These are phyloP conservation scores for Candida sanyaensis DNA, from an alignment of 1,139 yeast genomes.

Conservation along the genomic window DNA sequence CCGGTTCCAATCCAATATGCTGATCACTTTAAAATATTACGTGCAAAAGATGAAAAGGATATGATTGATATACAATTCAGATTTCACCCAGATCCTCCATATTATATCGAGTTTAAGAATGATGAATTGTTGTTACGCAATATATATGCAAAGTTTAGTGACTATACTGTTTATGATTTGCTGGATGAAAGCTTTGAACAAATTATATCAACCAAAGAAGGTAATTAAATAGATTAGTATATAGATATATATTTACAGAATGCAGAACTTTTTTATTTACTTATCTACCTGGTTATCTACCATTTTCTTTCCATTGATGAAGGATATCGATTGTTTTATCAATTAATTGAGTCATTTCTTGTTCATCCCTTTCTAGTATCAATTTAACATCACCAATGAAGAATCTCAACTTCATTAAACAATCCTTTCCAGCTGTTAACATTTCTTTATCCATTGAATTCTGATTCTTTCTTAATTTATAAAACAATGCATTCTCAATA, in stretches of 20 bases:
- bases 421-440: constrained; percentile 2
- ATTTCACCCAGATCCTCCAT: constrained; percentile 1
- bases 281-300: not conserved
- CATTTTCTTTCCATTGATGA: constrained; percentile 24
- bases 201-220: not conserved
- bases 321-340: constrained; percentile 26
- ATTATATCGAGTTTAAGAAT: not conserved
- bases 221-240: not conserved
- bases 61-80: not conserved
- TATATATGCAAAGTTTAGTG: not conserved
- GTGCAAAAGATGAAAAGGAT: not conserved
- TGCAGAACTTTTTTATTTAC: not conserved
- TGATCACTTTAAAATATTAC: not conserved
- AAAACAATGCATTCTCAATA: constrained; percentile 26
- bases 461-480: constrained; percentile 3
- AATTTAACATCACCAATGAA: constrained; percentile 37
- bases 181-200: not conserved
- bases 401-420: constrained; percentile 23
- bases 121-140: not conserved
- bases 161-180: not conserved
- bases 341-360: constrained; percentile 22
- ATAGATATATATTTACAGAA: not conserved
- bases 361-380: constrained; percentile 32
- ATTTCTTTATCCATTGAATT: constrained; percentile 4
- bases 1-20: not conserved